Conservation (phyloP, 495 filamentous ascomycete species). For the Aspergillus homomorphus region DNA sequence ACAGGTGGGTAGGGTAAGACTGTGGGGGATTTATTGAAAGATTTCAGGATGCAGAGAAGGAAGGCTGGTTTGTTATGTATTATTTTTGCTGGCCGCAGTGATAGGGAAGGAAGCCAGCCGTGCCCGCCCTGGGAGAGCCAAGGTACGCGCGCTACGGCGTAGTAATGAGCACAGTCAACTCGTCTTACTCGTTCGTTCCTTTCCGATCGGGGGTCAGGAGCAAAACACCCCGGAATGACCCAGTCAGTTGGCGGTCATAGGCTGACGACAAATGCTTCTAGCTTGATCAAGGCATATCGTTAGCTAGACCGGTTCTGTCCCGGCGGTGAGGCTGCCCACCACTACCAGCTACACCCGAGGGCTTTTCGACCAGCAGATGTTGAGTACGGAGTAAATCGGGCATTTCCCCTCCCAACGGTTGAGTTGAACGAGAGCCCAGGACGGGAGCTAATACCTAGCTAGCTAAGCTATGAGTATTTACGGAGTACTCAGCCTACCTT, state of each 20-base stretch:
- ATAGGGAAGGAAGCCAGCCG: conserved; percentile 12
- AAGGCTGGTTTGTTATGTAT: not conserved
- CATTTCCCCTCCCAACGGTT: too few species aligned
- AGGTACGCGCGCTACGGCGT: conserved; percentile 5
- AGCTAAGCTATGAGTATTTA: too few species aligned
- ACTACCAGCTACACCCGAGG: conserved; percentile 18
- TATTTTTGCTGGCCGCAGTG: not conserved
- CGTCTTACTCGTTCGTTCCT: not conserved
- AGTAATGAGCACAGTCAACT: conserved; percentile 7
- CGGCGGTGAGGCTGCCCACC: conserved; percentile 19
- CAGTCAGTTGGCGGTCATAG: not conserved
- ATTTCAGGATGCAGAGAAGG: not conserved
- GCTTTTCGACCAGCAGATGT: conserved; percentile 20
- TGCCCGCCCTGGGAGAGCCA: not conserved
- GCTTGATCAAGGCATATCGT: conserved; percentile 6
- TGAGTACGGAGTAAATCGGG: conserved; percentile 25
- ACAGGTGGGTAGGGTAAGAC: too few species aligned
- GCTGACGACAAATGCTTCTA: conserved; percentile 11
- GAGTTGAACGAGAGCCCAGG: too few species aligned
- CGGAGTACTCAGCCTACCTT: too few species aligned
- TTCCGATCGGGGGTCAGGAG: not conserved
- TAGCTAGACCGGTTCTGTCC: conserved; percentile 15
- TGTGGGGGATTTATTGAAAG: too few species aligned
- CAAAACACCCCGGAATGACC: not conserved
- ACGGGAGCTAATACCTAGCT: too few species aligned